These are phyloP conservation scores for Leavenworthia alabamica DNA, from an alignment of 345 rosid species.

Conservation along the genomic window DNA sequence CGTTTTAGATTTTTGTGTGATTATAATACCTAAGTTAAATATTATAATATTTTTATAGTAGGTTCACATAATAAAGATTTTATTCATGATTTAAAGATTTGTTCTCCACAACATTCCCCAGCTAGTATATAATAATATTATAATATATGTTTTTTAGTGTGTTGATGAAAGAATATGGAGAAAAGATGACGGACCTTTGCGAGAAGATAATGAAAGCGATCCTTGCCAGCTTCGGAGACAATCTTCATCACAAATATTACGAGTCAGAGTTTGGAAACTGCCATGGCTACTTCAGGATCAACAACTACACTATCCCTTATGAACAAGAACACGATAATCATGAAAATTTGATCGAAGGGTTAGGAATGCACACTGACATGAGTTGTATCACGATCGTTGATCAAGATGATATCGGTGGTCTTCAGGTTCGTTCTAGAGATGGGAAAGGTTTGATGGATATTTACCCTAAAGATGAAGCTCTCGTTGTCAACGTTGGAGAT, in stretches of 20 bases:
- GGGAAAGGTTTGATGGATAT: slow-evolving; percentile 51
- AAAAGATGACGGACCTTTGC: slow-evolving; percentile 53
- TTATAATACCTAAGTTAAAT: too few species aligned
- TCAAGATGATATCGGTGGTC: slow-evolving; percentile 71
- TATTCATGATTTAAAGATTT: background rate
- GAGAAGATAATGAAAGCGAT: slow-evolving; percentile 45
- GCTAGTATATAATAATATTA: background rate
- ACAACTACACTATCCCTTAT: slow-evolving; percentile 57
- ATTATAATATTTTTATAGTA: too few species aligned
- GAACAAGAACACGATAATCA: slow-evolving; percentile 19
- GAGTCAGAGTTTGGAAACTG: slow-evolving; percentile 52
- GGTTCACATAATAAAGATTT: background rate
- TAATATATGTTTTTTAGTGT: slow-evolving; percentile 26
- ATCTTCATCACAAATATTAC: slow-evolving; percentile 31
- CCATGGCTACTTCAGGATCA: slow-evolving; percentile 64
- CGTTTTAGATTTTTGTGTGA: background rate
- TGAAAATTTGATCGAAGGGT: slow-evolving; percentile 49
- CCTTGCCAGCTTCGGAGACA: slow-evolving; percentile 43
- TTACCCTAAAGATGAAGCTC: slow-evolving; percentile 41
- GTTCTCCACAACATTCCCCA: background rate
- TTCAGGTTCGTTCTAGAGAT: slow-evolving; percentile 56
- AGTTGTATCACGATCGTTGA: slow-evolving; percentile 70
- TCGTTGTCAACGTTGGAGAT: slow-evolving; percentile 75
- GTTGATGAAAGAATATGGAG: slow-evolving; percentile 58
- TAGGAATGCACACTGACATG: slow-evolving; percentile 87